Evolutionary conservation across 805 yeast genomes (phyloP).

Genomic region (Candida yuanshanica): DNA sequence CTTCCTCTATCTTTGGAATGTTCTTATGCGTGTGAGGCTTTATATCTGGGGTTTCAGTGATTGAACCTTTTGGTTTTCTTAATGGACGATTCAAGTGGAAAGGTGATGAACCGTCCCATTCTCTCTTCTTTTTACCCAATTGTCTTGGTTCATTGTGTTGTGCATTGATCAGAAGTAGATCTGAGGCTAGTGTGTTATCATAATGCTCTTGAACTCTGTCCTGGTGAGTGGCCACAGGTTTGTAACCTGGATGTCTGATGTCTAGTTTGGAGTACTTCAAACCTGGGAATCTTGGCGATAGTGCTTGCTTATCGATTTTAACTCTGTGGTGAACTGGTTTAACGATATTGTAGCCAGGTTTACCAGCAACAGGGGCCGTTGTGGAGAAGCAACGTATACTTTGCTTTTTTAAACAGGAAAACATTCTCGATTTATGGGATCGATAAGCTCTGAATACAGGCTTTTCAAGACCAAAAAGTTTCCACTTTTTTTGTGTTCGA

Average conservation of each 20-base stretch:
- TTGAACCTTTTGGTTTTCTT: slow-evolving; percentile 70
- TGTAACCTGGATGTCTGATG: slow-evolving; percentile 71
- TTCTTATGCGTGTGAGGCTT: slow-evolving; percentile 60
- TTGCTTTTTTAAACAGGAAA: background rate
- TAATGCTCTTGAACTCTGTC: slow-evolving; percentile 80
- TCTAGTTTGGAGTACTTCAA: slow-evolving; percentile 64
- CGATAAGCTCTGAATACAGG: background rate
- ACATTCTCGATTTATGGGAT: background rate
- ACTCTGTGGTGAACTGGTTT: slow-evolving; percentile 91
- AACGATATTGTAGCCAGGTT: slow-evolving; percentile 64
- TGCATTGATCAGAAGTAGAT: slow-evolving; percentile 72
- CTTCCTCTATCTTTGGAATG: slow-evolving; percentile 64
- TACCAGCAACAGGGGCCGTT: slow-evolving; percentile 27
- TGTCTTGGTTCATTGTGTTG: slow-evolving; percentile 52
- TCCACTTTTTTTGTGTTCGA: background rate
- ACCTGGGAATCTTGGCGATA: slow-evolving; percentile 71
- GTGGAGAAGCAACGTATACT: slow-evolving; percentile 19
- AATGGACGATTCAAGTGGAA: slow-evolving; percentile 81
- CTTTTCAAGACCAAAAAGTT: background rate
- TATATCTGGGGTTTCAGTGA: slow-evolving; percentile 69
- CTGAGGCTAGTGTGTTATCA: slow-evolving; percentile 65
- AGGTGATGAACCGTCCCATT: slow-evolving; percentile 86
- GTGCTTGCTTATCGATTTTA: slow-evolving; percentile 62
- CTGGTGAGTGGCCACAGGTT: slow-evolving; percentile 67
- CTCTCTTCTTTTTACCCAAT: slow-evolving; percentile 66